Evolutionary conservation across 768 basidiomycete species (phyloP).

Genomic region (Lentinula sp.): DNA sequence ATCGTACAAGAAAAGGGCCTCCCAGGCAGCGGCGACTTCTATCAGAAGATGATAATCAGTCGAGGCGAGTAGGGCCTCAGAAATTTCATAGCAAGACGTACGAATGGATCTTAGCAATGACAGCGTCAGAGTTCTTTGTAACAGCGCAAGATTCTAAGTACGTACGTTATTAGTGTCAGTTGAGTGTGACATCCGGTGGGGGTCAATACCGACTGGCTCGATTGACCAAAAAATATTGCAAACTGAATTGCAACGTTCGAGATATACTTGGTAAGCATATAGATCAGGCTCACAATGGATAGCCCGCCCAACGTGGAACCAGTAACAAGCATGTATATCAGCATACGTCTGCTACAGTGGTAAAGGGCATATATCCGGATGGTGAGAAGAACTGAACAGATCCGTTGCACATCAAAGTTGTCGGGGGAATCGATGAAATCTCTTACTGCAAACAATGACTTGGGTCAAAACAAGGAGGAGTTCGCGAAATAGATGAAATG

Average conservation of each 20-base stretch:
- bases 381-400: conserved; percentile 2
- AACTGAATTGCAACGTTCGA: not conserved
- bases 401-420: not conserved
- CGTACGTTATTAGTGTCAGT: not conserved
- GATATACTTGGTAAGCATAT: not conserved
- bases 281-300: not conserved
- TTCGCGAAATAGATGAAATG: conserved; percentile 1
- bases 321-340: not conserved
- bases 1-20: conserved; percentile 6
- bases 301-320: not conserved
- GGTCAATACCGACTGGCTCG: not conserved
- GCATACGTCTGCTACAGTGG: conserved; percentile 1
- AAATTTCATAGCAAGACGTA: not conserved
- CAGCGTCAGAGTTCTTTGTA: not conserved
- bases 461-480: conserved; percentile 3
- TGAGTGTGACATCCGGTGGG: not conserved
- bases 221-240: conserved; percentile 6
- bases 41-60: not conserved
- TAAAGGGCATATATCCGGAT: conserved; percentile 7
- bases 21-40: conserved; percentile 9
- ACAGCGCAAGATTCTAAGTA: not conserved
- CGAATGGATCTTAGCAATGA: not conserved
- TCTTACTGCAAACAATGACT: conserved; percentile 5
- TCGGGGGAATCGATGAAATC: not conserved
- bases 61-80: not conserved